Base-by-base conservation (phyloP, 129 eudicot species). In the Escallonia rubra region DNA sequence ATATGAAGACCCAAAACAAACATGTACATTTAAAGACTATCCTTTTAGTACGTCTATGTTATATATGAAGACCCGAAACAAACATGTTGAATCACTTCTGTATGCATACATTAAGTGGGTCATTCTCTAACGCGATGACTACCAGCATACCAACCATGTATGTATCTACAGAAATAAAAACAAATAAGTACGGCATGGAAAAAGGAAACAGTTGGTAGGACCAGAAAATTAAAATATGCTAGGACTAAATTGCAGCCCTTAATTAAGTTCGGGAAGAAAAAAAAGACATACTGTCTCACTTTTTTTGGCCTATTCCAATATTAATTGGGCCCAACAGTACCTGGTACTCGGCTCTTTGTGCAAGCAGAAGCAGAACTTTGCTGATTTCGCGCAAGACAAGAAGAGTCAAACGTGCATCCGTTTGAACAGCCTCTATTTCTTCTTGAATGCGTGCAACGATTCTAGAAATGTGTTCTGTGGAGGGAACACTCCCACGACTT, bases 331-430 rank as follows among this genome's bases (percentile, higher is more conserved):
- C 34, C 34, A 23, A 66, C 71, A 8, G 12, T 86, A 92, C 98
- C 96, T 89, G 98, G 79, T 81, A 92, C 78, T 92, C 98, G 41
- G 95, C 96, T 78, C 91, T 84, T 76, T 92, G 86, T 41, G 98
- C 84, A 69, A 92, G 82, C 77, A 92, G 76, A 72, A 77, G 84
- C 70, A 92, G 73, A 44, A 86, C 96, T 84, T 92, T 92, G 76
- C 76, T 78, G 80, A 92, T 92, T 61, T 92, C 91, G 61, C 88
- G 95, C 73, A 92, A 69, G 6, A 92, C 96, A 53, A 84, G 88
- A 82, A 92, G 91, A 40, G 96, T 89, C 78, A 92, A 80, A 43
- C 90, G 95, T 15, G 89, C 87, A 78, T 89, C 96, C 55, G 73
- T 60, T 54, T 92, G 96, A 71, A 89, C 98, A 59, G 95, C 81